A percentile compares a stretch with the other conserved stretches of the same genome.
phyloP scores from a whole-genome alignment of 228 moss, liverwort and hornwort species.

The Sphagnum magellanicum region DNA sequence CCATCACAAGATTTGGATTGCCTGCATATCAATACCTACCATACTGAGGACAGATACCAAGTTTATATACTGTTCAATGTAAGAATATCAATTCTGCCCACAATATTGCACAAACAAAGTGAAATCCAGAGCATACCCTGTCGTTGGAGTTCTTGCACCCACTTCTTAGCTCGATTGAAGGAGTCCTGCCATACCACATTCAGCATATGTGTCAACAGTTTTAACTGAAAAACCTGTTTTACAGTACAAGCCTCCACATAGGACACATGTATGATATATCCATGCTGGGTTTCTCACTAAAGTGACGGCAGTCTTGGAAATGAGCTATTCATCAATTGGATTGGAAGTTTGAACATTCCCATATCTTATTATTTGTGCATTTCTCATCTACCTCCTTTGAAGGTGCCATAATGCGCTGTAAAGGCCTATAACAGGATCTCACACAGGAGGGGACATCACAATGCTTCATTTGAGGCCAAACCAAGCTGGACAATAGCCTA shows the following conservation, averaged over 20 bases:
- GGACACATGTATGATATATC: not conserved
- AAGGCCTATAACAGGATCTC: too few species aligned
- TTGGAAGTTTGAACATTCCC: too few species aligned
- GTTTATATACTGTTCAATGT: too few species aligned
- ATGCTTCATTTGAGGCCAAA: not conserved
- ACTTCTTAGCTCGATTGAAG: constrained; percentile 88
- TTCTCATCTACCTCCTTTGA: too few species aligned
- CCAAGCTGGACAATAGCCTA: not conserved
- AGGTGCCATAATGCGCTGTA: too few species aligned
- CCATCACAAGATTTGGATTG: constrained; percentile 51
- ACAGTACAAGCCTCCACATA: not conserved
- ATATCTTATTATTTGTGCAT: too few species aligned
- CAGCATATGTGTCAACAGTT: not conserved
- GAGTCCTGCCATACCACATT: constrained; percentile 59
- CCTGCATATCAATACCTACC: constrained; percentile 10
- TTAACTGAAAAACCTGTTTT: not conserved
- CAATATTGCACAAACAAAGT: too few species aligned
- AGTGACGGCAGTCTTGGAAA: not conserved
- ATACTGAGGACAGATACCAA: too few species aligned
- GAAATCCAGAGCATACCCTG: constrained; percentile 42
- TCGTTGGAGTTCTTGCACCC: constrained; percentile 95
- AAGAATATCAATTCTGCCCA: too few species aligned
- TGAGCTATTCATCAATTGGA: too few species aligned
- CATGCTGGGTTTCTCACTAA: not conserved
- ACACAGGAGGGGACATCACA: not conserved